Base-by-base conservation (phyloP, 2,329 filamentous ascomycete species). In the Aspergillus brasiliensis region DNA sequence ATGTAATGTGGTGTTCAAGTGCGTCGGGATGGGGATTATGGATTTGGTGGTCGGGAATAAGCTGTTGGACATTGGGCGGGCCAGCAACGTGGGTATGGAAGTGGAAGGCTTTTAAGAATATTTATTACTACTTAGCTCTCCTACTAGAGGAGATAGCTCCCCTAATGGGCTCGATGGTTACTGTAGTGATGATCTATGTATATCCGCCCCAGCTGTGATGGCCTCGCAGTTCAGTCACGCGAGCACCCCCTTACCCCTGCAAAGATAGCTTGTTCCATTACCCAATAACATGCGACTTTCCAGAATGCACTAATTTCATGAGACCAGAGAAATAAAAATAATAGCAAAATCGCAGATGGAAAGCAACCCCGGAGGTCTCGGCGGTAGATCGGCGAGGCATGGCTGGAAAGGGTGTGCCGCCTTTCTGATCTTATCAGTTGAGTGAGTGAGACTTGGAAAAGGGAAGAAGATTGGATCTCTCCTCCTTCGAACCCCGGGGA, bases 11-110 rank as follows among this genome's bases (percentile, higher is more conserved):
- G 68, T 83, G 1, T 82, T 81, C 51, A 83, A 83, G 64, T 81
- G 80, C 61, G 81, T 83, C 7, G 81, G 81, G 0, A 75, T 83
- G 67, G 80, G 80, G 0, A 72, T 83, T 42, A 83, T 82, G 77
- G 81, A 83, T 70, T 63, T 83, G 48, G 76, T 78, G 8, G 73
- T 82, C 55, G 80, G 77, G 7, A 76, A 74, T 63, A 74, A 74
- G 60, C 58, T 80, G 58, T 68, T 80, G 55, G 69, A 73, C 13
- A 64, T 79, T 59, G 77, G 76, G 15, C 64, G 47, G 17, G 70
- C 72, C 34, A 61, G 63, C 57, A 69, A 67, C 2, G 42, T 77
- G 47, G 77, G 77, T 1, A 70, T 74, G 46, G 62, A 68, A 51
- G 69, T 79, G 47, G 70, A 75, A 58, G 76, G 73, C 5, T 79